phyloP scores from a whole-genome alignment of 1,284 basidiomycete genomes.

The Ustilago lituana region DNA sequence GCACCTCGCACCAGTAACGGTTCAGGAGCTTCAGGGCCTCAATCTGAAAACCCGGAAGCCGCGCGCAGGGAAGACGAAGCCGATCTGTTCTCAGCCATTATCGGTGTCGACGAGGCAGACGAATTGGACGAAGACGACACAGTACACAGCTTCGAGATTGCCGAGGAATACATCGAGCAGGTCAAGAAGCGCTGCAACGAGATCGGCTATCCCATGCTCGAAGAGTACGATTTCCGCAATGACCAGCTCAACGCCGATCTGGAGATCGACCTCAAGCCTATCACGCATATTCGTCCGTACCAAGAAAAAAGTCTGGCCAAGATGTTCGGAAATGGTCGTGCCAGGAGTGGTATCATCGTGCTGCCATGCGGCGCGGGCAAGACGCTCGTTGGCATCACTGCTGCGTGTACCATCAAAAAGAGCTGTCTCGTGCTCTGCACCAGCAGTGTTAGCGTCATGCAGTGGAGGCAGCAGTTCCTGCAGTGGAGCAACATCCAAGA shows the following conservation, averaged over 20 bases:
- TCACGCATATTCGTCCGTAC: slow-evolving; percentile 66
- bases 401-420: slow-evolving; percentile 99
- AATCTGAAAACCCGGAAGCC: slow-evolving; percentile 31
- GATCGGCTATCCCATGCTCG: slow-evolving; percentile 65
- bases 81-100: slow-evolving; percentile 66
- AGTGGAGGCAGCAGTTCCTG: slow-evolving; percentile 66
- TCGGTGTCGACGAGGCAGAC: slow-evolving; percentile 65
- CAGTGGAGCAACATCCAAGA: slow-evolving; percentile 68
- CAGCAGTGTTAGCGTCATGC: slow-evolving; percentile 67
- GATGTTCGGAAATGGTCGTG: slow-evolving; percentile 67
- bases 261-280: slow-evolving; percentile 66
- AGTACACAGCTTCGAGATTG: slow-evolving; percentile 66
- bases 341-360: slow-evolving; percentile 91
- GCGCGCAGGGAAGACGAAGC: slow-evolving; percentile 55
- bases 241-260: slow-evolving; percentile 65
- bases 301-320: slow-evolving; percentile 67
- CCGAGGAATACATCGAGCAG: slow-evolving; percentile 64
- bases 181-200: slow-evolving; percentile 67
- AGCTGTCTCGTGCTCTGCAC: slow-evolving; percentile 92
- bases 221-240: slow-evolving; percentile 67
- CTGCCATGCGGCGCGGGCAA: slow-evolving; percentile 98
- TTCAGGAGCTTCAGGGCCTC: slow-evolving; percentile 33
- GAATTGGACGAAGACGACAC: slow-evolving; percentile 66
- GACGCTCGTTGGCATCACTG: slow-evolving; percentile 97
- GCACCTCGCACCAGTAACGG: slow-evolving; percentile 6